These are phyloP conservation scores for Tuber umbilicatum DNA, from an alignment of 495 filamentous ascomycete genomes.

Conservation along the genomic window DNA sequence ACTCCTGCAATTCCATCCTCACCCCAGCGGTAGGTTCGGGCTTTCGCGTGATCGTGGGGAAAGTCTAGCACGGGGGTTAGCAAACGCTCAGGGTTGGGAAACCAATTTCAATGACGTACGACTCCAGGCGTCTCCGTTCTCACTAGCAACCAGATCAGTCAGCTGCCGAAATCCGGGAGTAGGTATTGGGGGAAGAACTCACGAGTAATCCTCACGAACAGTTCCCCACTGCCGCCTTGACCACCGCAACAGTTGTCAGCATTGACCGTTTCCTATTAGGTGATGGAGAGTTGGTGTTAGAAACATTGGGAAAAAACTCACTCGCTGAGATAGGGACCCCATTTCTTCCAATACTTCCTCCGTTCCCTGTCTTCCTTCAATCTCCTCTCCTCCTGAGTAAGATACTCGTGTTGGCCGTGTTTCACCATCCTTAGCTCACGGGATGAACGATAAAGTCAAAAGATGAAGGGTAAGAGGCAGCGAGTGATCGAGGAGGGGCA, in stretches of 20 bases:
- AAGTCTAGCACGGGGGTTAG: constrained; percentile 57
- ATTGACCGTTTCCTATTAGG: not conserved
- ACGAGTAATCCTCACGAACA: constrained; percentile 95
- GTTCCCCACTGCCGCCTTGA: constrained; percentile 36
- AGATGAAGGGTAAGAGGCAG: not conserved
- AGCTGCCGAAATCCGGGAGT: not conserved
- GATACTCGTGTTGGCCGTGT: constrained; percentile 74
- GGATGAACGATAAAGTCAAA: not conserved
- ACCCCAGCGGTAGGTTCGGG: constrained; percentile 84
- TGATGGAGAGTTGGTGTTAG: not conserved
- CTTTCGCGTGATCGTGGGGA: constrained; percentile 81
- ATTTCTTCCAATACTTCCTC: constrained; percentile 87
- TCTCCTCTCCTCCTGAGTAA: constrained; percentile 79
- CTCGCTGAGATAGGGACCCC: constrained; percentile 72
- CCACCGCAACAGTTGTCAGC: constrained; percentile 20
- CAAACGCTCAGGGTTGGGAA: not conserved
- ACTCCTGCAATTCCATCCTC: constrained; percentile 97
- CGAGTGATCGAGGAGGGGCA: not conserved
- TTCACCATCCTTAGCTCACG: constrained; percentile 60
- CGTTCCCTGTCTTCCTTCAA: constrained; percentile 77
- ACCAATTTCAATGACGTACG: constrained; percentile 53
- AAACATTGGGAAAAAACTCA: constrained; percentile 18
- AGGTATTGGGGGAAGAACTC: constrained; percentile 42
- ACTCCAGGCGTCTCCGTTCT: constrained; percentile 90
- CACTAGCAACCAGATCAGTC: constrained; percentile 22